Evolutionary conservation across 352 stramenopile genomes (phyloP), one percentile per base, ranked within the genome.

Genomic region (Phytopythium helicoides): DNA sequence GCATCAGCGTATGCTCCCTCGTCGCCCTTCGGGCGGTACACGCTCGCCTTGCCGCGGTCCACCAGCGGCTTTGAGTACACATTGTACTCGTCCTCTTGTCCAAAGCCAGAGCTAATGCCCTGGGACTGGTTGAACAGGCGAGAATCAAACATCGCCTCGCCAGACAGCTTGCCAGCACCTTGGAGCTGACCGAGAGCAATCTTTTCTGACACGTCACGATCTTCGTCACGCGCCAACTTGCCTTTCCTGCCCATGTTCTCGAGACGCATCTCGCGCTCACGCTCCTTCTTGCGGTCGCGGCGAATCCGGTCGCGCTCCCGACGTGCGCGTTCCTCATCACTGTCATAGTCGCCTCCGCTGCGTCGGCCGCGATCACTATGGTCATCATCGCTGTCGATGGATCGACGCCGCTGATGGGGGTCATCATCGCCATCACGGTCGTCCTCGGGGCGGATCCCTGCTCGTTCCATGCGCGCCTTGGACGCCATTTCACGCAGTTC

Each of bases 141-240:
- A 31, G 88, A 94, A 76, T 99, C 97, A 57, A 99, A 99, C 56
- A 97, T 89, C 36, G 86, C 91, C 12, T 95, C 95, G 12, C 86
- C 91, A 10, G 70, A 58, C 18, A 87, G 70, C 44, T 82, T 88
- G 39, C 86, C 87, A 6, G 69, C 85, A 46, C 96, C 93, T 47
- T 96, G 94, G 23, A 98, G 75, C 42, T 98, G 94, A 2, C 97
- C 97, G 16, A 99, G 76, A 14, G 97, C 97, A 66, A 99, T 98
- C 77, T 99, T 98, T 76, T 99, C 97, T 6, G 95, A 99, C 42
- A 99, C 87, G 65, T 99, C 97, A 47, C 95, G 86, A 51, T 97
- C 91, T 47, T 95, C 80, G 55, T 99, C 97, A 10, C 94, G 90
- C 51, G 97, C 92, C 7, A 98, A 50, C 60, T 94, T 94, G 55